Evolutionary conservation across 2,329 filamentous ascomycete species (phyloP), one percentile per base, ranked within the genome.

Genomic region (Aspergillus glaucus): DNA sequence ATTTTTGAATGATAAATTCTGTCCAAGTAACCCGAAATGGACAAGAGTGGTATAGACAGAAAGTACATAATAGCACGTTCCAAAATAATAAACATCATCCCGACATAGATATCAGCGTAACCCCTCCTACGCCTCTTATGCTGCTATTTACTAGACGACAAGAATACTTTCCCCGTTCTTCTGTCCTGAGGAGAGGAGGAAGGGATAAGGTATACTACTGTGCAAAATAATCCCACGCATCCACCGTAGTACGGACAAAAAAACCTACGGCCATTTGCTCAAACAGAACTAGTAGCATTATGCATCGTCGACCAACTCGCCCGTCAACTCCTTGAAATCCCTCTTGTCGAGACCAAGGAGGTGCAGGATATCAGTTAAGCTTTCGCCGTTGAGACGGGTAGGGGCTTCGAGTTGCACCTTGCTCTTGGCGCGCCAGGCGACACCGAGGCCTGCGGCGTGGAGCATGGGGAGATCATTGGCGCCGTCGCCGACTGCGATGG

Each of bases 391-490:
- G 53, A 85, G 58, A 46, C 79, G 72, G 17, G 77, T 75, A 1
- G 82, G 81, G 10, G 82, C 82, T 55, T 79, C 75, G 53, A 76
- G 68, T 64, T 85, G 82, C 40, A 85, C 82, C 62, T 78, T 82
- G 44, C 75, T 76, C 71, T 85, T 85, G 26, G 82, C 82, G 53
- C 79, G 78, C 69, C 81, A 84, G 6, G 82, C 82, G 6, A 85
- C 75, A 8, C 82, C 82, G 40, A 84, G 61, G 6, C 80, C 81
- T 5, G 82, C 81, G 6, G 77, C 75, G 44, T 77, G 72, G 66
- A 85, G 79, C 82, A 85, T 85, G 14, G 77, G 75, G 22, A 85
- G 68, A 58, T 85, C 82, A 55, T 85, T 85, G 21, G 80, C 81
- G 30, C 82, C 82, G 56, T 85, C 82, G 8, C 82, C 82, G 2